These are phyloP conservation scores for Pythium dissotocum DNA, from an alignment of 352 stramenopile species.

Conservation along the genomic window DNA sequence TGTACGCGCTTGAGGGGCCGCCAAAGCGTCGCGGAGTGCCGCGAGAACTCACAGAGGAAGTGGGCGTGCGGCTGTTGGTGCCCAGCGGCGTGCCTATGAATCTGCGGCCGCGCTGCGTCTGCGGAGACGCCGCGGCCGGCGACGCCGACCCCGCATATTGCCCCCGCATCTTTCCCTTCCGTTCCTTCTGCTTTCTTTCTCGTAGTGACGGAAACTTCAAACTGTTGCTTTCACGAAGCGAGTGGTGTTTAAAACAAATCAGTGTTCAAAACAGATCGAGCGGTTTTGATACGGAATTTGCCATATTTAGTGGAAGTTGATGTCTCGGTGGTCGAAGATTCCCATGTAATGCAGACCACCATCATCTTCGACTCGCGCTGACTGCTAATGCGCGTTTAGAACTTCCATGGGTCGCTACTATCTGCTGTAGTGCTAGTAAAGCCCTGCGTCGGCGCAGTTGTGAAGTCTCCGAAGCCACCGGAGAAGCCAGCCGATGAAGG, in stretches of 20 bases:
- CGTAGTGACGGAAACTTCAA: slow-evolving; percentile 16
- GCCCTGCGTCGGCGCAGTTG: background rate
- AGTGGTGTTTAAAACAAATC: slow-evolving; percentile 1
- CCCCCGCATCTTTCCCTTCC: background rate
- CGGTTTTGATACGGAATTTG: background rate
- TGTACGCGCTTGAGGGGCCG: slow-evolving; percentile 11
- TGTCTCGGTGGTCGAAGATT: too few species aligned
- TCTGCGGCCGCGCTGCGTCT: slow-evolving; percentile 6
- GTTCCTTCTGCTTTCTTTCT: background rate
- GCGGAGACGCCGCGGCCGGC: slow-evolving; percentile 13
- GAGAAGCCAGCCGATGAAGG: slow-evolving; percentile 7
- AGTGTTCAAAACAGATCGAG: slow-evolving; percentile 14
- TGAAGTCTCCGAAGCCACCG: slow-evolving; percentile 14
- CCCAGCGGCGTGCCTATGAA: background rate
- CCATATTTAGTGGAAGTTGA: background rate
- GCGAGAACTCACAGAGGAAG: slow-evolving; percentile 22
- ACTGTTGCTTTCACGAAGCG: background rate
- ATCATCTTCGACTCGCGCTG: too few species aligned
- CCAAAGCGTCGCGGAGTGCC: slow-evolving; percentile 20
- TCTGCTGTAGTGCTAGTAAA: background rate
- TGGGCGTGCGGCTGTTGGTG: slow-evolving; percentile 12
- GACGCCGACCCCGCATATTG: slow-evolving; percentile 17
- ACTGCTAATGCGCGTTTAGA: background rate
- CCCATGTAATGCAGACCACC: too few species aligned
- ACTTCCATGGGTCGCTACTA: slow-evolving; percentile 22